These are phyloP conservation scores for Calocybe gangraenosa DNA, from an alignment of 768 basidiomycete species.

Conservation along the genomic window DNA sequence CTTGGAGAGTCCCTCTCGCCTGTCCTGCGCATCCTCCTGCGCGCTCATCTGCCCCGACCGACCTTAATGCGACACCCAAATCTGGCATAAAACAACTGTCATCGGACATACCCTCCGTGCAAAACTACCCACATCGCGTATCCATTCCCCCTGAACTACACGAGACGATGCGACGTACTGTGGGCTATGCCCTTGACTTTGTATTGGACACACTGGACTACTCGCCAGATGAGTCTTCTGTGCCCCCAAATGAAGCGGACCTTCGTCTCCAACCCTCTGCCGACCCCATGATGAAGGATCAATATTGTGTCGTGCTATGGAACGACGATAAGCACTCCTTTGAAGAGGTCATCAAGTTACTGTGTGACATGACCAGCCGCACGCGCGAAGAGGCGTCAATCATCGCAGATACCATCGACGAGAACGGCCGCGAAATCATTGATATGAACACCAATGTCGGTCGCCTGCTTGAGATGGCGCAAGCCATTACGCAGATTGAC, in stretches of 20 bases:
- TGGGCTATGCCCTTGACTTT: conserved; percentile 79
- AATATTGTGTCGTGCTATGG: conserved; percentile 84
- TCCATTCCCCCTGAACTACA: conserved; percentile 61
- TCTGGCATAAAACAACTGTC: conserved; percentile 36
- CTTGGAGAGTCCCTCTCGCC: conserved; percentile 66
- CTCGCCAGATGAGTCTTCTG: conserved; percentile 74
- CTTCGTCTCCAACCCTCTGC: conserved; percentile 70
- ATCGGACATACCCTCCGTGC: conserved; percentile 55
- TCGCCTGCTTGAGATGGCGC: conserved; percentile 71
- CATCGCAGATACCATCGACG: conserved; percentile 62
- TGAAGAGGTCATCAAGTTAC: conserved; percentile 76
- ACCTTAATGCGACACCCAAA: conserved; percentile 36
- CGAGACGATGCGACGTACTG: conserved; percentile 69
- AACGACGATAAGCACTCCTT: conserved; percentile 97
- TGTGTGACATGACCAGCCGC: conserved; percentile 53
- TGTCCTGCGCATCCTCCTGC: conserved; percentile 76
- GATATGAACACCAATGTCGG: conserved; percentile 58
- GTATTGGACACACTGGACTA: conserved; percentile 78
- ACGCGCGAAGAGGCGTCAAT: conserved; percentile 54
- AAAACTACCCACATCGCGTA: conserved; percentile 54
- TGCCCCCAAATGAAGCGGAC: conserved; percentile 63
- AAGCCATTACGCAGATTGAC: conserved; percentile 81
- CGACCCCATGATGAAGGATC: conserved; percentile 76
- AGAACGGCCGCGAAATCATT: conserved; percentile 77
- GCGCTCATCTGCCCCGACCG: conserved; percentile 14